Conservation (phyloP, 1,284 basidiomycete species). For the Heterobasidion irregulare region DNA sequence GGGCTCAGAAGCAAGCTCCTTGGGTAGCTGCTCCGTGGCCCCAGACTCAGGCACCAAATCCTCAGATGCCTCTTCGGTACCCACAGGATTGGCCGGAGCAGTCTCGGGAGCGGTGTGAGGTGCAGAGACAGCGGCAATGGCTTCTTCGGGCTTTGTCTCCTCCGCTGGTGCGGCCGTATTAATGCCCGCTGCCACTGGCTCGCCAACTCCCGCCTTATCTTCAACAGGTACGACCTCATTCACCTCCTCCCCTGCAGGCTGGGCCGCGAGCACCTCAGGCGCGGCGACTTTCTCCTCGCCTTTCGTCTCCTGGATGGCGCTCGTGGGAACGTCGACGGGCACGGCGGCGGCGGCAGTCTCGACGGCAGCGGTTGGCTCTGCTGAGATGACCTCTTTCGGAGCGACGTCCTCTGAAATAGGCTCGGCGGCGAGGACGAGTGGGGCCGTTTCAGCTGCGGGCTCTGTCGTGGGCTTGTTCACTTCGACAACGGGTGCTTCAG, state of each 20-base stretch:
- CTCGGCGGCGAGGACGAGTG: constrained; percentile 4
- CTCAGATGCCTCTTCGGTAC: no score
- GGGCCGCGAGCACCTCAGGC: constrained; percentile 4
- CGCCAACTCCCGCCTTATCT: background rate
- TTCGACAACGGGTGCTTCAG: background rate
- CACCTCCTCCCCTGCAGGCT: background rate
- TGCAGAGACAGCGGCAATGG: background rate
- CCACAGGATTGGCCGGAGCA: background rate
- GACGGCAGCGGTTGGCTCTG: background rate
- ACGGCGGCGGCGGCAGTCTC: constrained; percentile 6
- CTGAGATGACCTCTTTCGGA: constrained; percentile 2
- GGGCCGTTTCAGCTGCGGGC: constrained; percentile 5
- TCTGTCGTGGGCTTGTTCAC: constrained; percentile 1
- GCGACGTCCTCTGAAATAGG: background rate
- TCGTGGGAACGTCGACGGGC: background rate
- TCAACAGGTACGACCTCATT: background rate
- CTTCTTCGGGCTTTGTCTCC: background rate
- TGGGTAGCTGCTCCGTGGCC: no score
- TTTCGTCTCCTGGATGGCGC: background rate
- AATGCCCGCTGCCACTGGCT: background rate
- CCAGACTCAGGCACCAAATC: no score
- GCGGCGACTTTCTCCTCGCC: background rate
- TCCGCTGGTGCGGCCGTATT: background rate
- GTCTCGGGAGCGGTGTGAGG: background rate
- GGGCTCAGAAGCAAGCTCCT: no score